Conservation (phyloP, 2,329 filamentous ascomycete species). For the Pseudogymnoascus sp. region DNA sequence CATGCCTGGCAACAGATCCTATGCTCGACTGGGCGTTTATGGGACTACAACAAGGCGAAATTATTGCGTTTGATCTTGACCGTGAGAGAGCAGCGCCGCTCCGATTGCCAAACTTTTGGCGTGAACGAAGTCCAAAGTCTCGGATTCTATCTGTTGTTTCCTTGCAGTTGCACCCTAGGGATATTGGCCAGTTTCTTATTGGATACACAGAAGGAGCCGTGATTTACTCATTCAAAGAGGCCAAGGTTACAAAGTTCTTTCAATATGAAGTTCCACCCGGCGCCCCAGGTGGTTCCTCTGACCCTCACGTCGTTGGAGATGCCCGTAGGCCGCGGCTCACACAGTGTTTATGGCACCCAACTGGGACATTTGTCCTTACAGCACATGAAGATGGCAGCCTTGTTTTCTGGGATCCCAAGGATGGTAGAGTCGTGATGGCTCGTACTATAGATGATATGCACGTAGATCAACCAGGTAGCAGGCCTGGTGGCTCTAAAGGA, state of each 20-base stretch:
- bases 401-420: slow-evolving; percentile 89
- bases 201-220: slow-evolving; percentile 85
- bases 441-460: slow-evolving; percentile 67
- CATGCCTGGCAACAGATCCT: slow-evolving; percentile 70
- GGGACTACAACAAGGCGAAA: slow-evolving; percentile 71
- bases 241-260: slow-evolving; percentile 67
- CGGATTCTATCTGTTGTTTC: slow-evolving; percentile 60
- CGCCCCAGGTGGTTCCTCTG: slow-evolving; percentile 63
- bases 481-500: slow-evolving; percentile 36
- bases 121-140: slow-evolving; percentile 58
- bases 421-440: slow-evolving; percentile 75
- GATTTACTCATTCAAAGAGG: slow-evolving; percentile 91
- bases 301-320: slow-evolving; percentile 52
- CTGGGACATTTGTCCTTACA: slow-evolving; percentile 39
- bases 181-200: slow-evolving; percentile 84
- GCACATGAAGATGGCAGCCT: slow-evolving; percentile 62
- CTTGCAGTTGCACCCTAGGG: slow-evolving; percentile 78
- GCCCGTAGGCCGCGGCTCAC: slow-evolving; percentile 64
- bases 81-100: slow-evolving; percentile 68
- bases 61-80: slow-evolving; percentile 90
- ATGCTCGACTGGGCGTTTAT: slow-evolving; percentile 90
- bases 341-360: slow-evolving; percentile 89
- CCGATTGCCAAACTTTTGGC: slow-evolving; percentile 81
- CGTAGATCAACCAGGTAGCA: slow-evolving; percentile 56
- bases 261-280: slow-evolving; percentile 74